Evolutionary conservation across 495 filamentous ascomycete species (phyloP).

Genomic region (Penicillium bialowiezense): DNA sequence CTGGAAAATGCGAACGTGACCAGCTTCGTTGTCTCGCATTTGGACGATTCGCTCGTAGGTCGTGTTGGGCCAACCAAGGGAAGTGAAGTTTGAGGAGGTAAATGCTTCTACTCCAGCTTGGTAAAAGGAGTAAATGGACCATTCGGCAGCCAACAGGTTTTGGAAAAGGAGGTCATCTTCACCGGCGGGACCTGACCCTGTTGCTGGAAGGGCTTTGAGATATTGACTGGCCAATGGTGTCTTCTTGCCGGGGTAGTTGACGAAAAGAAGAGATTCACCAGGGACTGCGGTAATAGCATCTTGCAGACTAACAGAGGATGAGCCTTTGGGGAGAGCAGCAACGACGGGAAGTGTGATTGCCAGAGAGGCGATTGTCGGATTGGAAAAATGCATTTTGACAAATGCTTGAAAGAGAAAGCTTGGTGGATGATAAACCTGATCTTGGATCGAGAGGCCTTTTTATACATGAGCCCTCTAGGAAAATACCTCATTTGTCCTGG

Average conservation of each 20-base stretch:
- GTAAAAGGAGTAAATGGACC: conserved; percentile 55
- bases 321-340: too few relatives aligned
- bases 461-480: too few relatives aligned
- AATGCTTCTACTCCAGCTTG: conserved; percentile 49
- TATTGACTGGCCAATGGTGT: conserved; percentile 11
- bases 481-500: too few relatives aligned
- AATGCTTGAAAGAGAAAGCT: too few relatives aligned
- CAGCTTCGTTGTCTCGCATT: conserved; percentile 57
- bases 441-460: too few relatives aligned
- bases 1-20: conserved; percentile 55
- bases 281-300: conserved; percentile 21
- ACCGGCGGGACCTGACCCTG: conserved; percentile 16
- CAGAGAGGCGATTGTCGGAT: too few relatives aligned
- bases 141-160: conserved; percentile 53
- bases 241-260: conserved; percentile 37
- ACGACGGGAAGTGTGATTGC: too few relatives aligned
- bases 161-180: conserved; percentile 50
- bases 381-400: too few relatives aligned
- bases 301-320: not conserved
- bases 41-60: conserved; percentile 51
- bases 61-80: conserved; percentile 33
- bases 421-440: too few relatives aligned
- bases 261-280: conserved; percentile 42
- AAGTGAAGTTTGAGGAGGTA: conserved; percentile 11
- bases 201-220: conserved; percentile 6